These are phyloP conservation scores for Globisporangium abappressorium DNA, from an alignment of 352 stramenopile species.

Conservation along the genomic window DNA sequence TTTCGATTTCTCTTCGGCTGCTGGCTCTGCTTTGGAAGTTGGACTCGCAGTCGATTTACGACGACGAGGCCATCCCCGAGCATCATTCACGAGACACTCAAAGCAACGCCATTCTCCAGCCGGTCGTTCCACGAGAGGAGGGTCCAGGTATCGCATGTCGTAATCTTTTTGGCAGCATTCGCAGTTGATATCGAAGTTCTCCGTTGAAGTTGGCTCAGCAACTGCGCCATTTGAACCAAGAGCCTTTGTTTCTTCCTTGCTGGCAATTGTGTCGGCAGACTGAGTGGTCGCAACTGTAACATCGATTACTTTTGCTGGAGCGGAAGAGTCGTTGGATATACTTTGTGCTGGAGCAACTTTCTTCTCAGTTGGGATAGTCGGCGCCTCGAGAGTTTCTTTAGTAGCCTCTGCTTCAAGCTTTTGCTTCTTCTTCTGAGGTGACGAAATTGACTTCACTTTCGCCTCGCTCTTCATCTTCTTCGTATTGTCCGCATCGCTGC, in stretches of 20 bases:
- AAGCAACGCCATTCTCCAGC: conserved; percentile 83
- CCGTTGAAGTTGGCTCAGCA: conserved; percentile 9
- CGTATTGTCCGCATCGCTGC: conserved; percentile 29
- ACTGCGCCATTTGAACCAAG: background rate
- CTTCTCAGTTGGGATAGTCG: background rate
- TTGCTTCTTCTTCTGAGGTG: conserved; percentile 19
- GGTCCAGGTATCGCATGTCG: conserved; percentile 82
- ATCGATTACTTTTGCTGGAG: conserved; percentile 5
- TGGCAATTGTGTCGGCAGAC: conserved; percentile 6
- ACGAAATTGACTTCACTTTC: conserved; percentile 10
- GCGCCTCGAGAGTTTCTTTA: background rate
- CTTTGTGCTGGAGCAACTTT: background rate
- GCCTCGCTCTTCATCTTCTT: conserved; percentile 8
- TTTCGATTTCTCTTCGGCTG: conserved; percentile 11
- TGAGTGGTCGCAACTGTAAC: conserved; percentile 20
- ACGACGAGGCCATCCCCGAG: conserved; percentile 71
- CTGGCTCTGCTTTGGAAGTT: conserved; percentile 17
- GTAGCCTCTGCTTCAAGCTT: background rate
- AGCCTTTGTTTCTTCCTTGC: conserved; percentile 4
- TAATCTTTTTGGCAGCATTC: conserved; percentile 77
- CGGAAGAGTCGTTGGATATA: background rate
- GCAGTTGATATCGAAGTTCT: conserved; percentile 79
- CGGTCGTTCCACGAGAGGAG: conserved; percentile 69
- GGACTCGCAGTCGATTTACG: conserved; percentile 29
- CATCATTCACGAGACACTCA: conserved; percentile 86